A percentile compares a stretch with the other conserved stretches of the same genome.
phyloP scores from a whole-genome alignment of 176 grass and related monocot genomes.

The Avena atlantica region DNA sequence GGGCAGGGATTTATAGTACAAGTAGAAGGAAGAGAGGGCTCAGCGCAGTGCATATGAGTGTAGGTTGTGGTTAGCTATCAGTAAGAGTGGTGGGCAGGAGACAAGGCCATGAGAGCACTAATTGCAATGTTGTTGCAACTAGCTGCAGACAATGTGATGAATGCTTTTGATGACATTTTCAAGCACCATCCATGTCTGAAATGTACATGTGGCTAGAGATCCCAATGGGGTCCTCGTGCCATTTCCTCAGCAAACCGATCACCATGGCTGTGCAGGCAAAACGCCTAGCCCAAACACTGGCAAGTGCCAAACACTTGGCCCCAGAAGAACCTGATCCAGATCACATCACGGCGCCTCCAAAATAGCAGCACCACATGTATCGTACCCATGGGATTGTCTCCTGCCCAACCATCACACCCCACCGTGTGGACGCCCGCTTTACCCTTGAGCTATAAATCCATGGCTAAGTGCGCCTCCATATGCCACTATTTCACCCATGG shows the following conservation, averaged over 20 bases:
- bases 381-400: slow-evolving; percentile 40
- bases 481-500: not conserved
- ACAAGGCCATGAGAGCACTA: slow-evolving; percentile 45
- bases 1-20: slow-evolving; percentile 39
- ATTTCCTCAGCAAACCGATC: not conserved
- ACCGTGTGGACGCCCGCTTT: not conserved
- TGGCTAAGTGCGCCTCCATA: not conserved
- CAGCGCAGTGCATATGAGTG: not conserved
- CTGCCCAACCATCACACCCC: not conserved
- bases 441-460: slow-evolving; percentile 8
- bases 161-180: slow-evolving; percentile 31
- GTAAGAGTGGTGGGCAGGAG: not conserved
- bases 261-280: not conserved
- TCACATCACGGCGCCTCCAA: not conserved
- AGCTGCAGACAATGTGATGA: not conserved
- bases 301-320: not conserved
- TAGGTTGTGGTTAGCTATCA: not conserved
- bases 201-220: not conserved
- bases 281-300: not conserved
- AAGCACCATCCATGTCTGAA: not conserved
- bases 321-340: not conserved
- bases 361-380: not conserved
- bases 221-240: slow-evolving; percentile 13
- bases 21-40: not conserved
- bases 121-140: slow-evolving; percentile 26